Percentiles rank a stretch among this genome's conserved stretches.
These are phyloP conservation scores for Curvularia verruculosa DNA, from an alignment of 2,329 filamentous ascomycete species.

Conservation along the genomic window DNA sequence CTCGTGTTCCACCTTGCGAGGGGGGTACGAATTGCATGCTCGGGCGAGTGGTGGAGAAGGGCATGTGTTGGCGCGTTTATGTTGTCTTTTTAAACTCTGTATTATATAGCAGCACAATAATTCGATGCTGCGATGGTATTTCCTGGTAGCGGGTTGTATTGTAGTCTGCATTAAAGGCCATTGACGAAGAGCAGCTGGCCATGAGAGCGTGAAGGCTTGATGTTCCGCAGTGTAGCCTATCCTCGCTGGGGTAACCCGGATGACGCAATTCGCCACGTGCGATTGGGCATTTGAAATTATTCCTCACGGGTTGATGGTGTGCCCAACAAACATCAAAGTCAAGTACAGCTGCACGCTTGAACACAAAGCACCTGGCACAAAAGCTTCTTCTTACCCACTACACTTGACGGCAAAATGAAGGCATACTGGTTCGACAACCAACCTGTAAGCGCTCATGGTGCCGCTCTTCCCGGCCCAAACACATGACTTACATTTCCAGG, in stretches of 20 bases:
- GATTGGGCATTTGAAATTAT: conserved; percentile 18
- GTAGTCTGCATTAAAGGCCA: background rate
- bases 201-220: background rate
- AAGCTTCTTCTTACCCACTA: background rate
- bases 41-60: conserved; percentile 1
- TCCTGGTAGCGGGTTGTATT: conserved; percentile 1
- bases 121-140: background rate
- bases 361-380: background rate
- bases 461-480: conserved; percentile 1
- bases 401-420: conserved; percentile 59
- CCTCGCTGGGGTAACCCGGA: conserved; percentile 33
- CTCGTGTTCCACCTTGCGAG: conserved; percentile 1
- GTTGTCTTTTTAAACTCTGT: conserved; percentile 6
- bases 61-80: conserved; percentile 3
- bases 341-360: conserved; percentile 1
- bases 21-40: background rate
- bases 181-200: background rate
- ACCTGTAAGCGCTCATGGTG: conserved; percentile 52
- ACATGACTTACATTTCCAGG: conserved; percentile 59
- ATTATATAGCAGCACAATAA: conserved; percentile 6
- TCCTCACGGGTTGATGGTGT: conserved; percentile 1
- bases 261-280: conserved; percentile 40
- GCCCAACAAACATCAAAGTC: conserved; percentile 9
- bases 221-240: conserved; percentile 1
- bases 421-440: conserved; percentile 75